Evolutionary conservation across 208 protist species (phyloP), one percentile per base, ranked within the genome.

Genomic region (Angomonas deanei): DNA sequence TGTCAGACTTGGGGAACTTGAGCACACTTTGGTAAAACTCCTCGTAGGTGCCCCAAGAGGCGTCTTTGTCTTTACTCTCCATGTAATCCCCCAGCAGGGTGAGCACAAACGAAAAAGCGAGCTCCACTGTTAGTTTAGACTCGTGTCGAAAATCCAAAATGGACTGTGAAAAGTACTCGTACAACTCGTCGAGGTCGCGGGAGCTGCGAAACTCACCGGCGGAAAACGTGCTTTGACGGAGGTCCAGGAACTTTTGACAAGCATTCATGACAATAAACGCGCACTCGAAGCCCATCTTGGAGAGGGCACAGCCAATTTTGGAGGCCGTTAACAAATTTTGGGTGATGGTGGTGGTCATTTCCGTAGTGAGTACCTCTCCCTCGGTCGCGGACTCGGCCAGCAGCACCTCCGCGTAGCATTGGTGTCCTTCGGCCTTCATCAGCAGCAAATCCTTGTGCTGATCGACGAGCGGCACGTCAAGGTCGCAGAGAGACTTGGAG

Each of bases 251-350:
- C 5, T 71, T 70, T 26, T 81, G 61, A 61, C 78, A 87, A 3
- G 84, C 82, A 63, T 88, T 90, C 6, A 86, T 67, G 24, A 72
- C 69, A n/a, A 93, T 65, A 71, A 72, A 88, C 3, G 71, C 67
- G 4, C 74, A 78, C 28, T 53, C 34, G 59, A 74, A 75, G 24
- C 78, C 76, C 23, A 69, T 24, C 3, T 54, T 39, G 64, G 59
- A 68, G n/a, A 86, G 69, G 32, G 61, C 57, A 11, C 57, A 23
- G 34, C 73, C 68, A 31, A 82, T 50, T n/a, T 76, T 61, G 19
- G 73, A 70, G 15, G 76, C 78, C 31, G 47, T 17, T 27, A 63
- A 13, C 11, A 72, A 15, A 39, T 61, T 46, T 0, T 38, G 42
- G 1, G 55, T 24, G 34, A 61, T 47, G 2, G 17, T 61, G 3